Evolutionary conservation across 2,329 filamentous ascomycete species (phyloP), one percentile per base, ranked within the genome.

Genomic region (Penicillium verrucosum): DNA sequence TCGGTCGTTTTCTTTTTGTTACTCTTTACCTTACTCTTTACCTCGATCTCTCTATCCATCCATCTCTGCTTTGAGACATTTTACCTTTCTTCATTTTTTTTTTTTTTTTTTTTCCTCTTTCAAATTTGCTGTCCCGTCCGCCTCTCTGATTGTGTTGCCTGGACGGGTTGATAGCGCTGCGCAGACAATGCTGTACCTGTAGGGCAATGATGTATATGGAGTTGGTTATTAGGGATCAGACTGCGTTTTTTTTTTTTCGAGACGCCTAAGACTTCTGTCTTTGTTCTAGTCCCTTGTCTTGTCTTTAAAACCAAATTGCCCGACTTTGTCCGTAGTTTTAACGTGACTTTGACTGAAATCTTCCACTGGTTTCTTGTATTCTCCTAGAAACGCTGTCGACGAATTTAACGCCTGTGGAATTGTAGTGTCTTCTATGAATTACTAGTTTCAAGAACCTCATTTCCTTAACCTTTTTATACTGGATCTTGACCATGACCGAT

Each of bases 1-100:
- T 73, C 66, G 68, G 66, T 69, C 67, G 56, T 65, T 67, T 66
- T 60, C 61, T 59, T 56, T 57, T 54, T 57, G 46, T 52, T 57
- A 51, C 47, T 51, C 37, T 59, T 57, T 58, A 51, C 62, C 60
- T 61, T 57, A 55, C 60, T 56, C 53, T 59, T 54, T 49, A 52
- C 14, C 40, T 61, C 54, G 50, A 50, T 44, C 58, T 60, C 55
- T 59, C 46, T 32, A 58, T 50, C 38, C 57, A 61, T 59, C 61
- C 59, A 60, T 45, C 38, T 51, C 49, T 51, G 49, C 49, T 51
- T 44, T 51, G 21, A 44, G 32, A 27, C 29, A 32, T 51, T 51
- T 43, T 43, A 53, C 56, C 21, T 21, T 60, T 54, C 53, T 45
- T 56, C 45, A 45, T 5, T 61, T 36, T 30, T 53, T 18, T 62